These are phyloP conservation scores for Sclerotinia minor DNA, from an alignment of 2,329 filamentous ascomycete genomes.

Conservation along the genomic window DNA sequence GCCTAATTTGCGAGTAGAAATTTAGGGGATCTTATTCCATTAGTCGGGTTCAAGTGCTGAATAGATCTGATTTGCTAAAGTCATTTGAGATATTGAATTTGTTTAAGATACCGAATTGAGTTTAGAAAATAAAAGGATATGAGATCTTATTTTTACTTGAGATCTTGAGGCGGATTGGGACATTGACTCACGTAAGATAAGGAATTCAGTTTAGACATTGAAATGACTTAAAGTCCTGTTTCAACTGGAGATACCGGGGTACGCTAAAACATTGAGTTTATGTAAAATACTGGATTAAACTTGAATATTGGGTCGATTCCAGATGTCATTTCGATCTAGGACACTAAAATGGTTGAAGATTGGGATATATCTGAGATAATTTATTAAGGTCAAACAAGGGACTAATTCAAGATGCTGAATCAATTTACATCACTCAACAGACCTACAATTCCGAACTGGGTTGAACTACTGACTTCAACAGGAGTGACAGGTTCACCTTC, in stretches of 20 bases:
- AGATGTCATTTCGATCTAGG: no score
- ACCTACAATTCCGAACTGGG: no score
- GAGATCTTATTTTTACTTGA: accelerated
- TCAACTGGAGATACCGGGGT: not conserved
- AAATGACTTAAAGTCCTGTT: accelerated
- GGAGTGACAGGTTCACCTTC: no score
- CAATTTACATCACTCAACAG: no score
- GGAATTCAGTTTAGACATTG: not conserved
- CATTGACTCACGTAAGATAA: not conserved
- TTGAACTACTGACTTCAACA: no score
- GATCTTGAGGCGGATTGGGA: not conserved
- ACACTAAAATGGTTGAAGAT: no score
- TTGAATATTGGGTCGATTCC: not conserved
- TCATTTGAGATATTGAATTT: no score
- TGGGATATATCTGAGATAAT: not conserved
- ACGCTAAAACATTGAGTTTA: not conserved
- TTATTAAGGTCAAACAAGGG: not conserved
- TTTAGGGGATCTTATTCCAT: no score
- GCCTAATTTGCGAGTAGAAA: no score
- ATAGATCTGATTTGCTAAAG: accelerated
- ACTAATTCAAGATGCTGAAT: not conserved
- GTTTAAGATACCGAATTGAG: accelerated
- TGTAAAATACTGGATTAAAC: no score
- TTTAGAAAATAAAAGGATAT: no score
- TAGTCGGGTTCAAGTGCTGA: not conserved